These are phyloP conservation scores for Arthrobotrys iridis DNA, from an alignment of 2,329 filamentous ascomycete genomes.

Conservation along the genomic window DNA sequence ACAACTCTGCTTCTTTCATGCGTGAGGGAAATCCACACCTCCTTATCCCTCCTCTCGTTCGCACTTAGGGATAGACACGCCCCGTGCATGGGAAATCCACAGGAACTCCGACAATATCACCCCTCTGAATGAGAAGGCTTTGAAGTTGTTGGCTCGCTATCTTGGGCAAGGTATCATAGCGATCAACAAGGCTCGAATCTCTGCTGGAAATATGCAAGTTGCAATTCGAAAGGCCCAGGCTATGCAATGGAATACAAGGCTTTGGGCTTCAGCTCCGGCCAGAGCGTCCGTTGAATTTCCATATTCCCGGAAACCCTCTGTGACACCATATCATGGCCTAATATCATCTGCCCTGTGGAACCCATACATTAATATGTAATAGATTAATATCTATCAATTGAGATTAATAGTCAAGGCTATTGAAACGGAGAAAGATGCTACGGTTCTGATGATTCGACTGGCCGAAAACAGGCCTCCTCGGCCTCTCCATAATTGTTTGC, in stretches of 20 bases:
- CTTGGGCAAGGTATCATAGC: not conserved
- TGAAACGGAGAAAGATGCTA: conserved; percentile 1
- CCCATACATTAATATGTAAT: not conserved
- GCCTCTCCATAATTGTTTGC: conserved; percentile 7
- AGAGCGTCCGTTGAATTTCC: not conserved
- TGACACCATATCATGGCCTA: not conserved
- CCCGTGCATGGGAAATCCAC: conserved; percentile 1
- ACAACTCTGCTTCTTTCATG: not conserved
- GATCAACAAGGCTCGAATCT: not conserved
- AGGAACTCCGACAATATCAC: conserved; percentile 1
- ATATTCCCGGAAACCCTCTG: not conserved
- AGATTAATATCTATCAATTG: not conserved
- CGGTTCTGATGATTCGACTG: not conserved
- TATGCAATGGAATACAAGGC: not conserved
- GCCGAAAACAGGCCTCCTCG: not conserved
- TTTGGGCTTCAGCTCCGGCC: not conserved
- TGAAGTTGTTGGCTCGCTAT: not conserved
- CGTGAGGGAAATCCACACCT: conserved; percentile 1
- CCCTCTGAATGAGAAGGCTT: not conserved
- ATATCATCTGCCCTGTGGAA: not conserved
- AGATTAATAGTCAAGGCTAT: not conserved
- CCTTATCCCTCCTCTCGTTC: not conserved
- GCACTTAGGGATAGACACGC: conserved; percentile 1
- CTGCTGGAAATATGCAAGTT: not conserved
- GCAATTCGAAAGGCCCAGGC: not conserved